phyloP scores from a whole-genome alignment of 306 rosid genomes.

The Vigna unguiculata region DNA sequence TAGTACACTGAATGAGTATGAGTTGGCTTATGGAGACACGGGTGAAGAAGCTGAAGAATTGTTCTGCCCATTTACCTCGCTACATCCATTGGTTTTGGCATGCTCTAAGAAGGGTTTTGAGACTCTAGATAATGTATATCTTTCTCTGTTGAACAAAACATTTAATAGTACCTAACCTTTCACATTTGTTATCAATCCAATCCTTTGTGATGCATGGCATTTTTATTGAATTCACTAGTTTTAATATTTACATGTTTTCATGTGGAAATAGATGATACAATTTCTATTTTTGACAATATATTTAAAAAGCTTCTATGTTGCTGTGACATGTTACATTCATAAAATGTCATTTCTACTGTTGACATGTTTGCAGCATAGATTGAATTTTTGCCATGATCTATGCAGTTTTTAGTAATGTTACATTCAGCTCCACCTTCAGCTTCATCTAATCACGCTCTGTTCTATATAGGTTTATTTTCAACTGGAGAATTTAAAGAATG shows the following conservation, averaged over 20 bases:
- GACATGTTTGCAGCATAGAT: conserved; percentile 21
- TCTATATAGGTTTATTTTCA: conserved; percentile 84
- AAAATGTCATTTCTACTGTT: conserved; percentile 4
- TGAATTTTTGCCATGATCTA: conserved; percentile 16
- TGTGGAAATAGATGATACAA: conserved; percentile 16
- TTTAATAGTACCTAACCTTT: conserved; percentile 28
- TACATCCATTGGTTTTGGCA: conserved; percentile 81
- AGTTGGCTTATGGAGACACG: conserved; percentile 66
- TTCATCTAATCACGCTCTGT: conserved; percentile 45
- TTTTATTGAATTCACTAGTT: conserved; percentile 16
- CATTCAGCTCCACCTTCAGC: conserved; percentile 21
- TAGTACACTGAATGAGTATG: conserved; percentile 74
- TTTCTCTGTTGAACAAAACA: conserved; percentile 40
- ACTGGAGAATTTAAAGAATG: conserved; percentile 80
- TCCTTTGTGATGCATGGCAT: neutral
- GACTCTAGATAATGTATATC: conserved; percentile 84
- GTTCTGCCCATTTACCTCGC: conserved; percentile 91
- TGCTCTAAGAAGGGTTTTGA: conserved; percentile 93
- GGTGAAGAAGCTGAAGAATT: conserved; percentile 67
- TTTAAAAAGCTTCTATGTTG: neutral
- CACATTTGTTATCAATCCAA: conserved; percentile 8
- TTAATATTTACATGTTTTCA: neutral
- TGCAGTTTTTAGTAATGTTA: conserved; percentile 11
- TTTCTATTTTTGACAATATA: conserved; percentile 19
- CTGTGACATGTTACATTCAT: conserved; percentile 20